Conservation (phyloP, 1,139 yeast species). For the Yamadazyma jaroonii region DNA sequence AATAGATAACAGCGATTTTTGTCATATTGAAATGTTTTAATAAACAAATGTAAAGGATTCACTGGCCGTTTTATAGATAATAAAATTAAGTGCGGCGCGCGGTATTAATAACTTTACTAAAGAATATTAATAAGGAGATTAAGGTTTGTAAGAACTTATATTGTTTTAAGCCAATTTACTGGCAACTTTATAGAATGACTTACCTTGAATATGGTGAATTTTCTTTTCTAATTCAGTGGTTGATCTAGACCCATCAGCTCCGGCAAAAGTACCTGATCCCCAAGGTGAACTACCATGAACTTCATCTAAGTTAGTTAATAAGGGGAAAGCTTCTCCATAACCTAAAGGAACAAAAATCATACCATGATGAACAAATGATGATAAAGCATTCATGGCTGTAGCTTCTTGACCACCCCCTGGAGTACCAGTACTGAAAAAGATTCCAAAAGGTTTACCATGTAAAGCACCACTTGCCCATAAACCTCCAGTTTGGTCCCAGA, state of each 20-base stretch:
- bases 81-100: no score
- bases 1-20: constrained; percentile 56
- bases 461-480: constrained; percentile 78
- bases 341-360: constrained; percentile 79
- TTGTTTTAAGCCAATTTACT: constrained; percentile 17
- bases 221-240: constrained; percentile 65
- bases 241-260: constrained; percentile 73
- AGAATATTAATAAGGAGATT: neutral
- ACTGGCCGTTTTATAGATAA: no score
- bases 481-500: constrained; percentile 82
- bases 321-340: constrained; percentile 60
- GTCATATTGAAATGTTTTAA: constrained; percentile 1
- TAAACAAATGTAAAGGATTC: no score
- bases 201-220: constrained; percentile 64
- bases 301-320: constrained; percentile 59
- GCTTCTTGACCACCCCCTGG: constrained; percentile 85
- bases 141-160: neutral
- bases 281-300: constrained; percentile 84
- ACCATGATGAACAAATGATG: constrained; percentile 77
- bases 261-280: constrained; percentile 87
- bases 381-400: constrained; percentile 62
- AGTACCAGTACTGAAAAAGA: constrained; percentile 76
- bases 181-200: constrained; percentile 48
- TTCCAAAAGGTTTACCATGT: constrained; percentile 73
- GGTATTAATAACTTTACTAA: neutral